Conservation (phyloP, 176 grass and related monocot genomes). For the Chloris gayana region DNA sequence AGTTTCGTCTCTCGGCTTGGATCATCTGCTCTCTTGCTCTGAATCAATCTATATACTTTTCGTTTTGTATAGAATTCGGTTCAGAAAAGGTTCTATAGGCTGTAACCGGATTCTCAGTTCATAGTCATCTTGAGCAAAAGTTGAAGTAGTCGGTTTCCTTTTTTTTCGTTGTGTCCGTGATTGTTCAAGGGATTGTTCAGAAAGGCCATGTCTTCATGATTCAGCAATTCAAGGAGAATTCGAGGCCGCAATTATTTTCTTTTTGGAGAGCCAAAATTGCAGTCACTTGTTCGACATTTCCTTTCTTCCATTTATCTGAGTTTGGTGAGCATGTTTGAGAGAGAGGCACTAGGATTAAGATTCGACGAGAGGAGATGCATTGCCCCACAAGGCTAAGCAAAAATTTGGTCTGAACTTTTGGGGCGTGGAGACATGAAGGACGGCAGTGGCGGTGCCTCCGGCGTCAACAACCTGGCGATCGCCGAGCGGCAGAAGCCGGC, state of each 20-base stretch:
- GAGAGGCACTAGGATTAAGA: slow-evolving; percentile 31
- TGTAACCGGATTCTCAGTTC: slow-evolving; percentile 18
- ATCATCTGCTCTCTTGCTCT: slow-evolving; percentile 35
- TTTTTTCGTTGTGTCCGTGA: slow-evolving; percentile 35
- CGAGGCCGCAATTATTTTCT: slow-evolving; percentile 32
- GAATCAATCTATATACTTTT: slow-evolving; percentile 1
- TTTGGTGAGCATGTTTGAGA: background rate
- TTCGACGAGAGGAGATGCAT: slow-evolving; percentile 30
- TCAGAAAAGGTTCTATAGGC: background rate
- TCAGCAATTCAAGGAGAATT: slow-evolving; percentile 23
- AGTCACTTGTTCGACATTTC: slow-evolving; percentile 2
- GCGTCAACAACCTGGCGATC: slow-evolving; percentile 42
- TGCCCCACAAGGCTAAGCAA: background rate
- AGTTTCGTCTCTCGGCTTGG: slow-evolving; percentile 23
- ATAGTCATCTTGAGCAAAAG: slow-evolving; percentile 35
- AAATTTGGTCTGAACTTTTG: slow-evolving; percentile 11
- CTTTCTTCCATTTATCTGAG: slow-evolving; percentile 20
- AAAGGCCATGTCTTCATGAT: slow-evolving; percentile 27
- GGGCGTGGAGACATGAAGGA: slow-evolving; percentile 38
- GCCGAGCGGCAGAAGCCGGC: slow-evolving; percentile 54
- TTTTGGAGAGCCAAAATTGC: background rate
- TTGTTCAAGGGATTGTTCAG: slow-evolving; percentile 22
- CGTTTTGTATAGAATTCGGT: background rate
- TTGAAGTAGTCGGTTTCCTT: background rate
- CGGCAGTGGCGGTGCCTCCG: background rate